phyloP scores from a whole-genome alignment of 1,284 basidiomycete genomes.

The Ustilago tritici region DNA sequence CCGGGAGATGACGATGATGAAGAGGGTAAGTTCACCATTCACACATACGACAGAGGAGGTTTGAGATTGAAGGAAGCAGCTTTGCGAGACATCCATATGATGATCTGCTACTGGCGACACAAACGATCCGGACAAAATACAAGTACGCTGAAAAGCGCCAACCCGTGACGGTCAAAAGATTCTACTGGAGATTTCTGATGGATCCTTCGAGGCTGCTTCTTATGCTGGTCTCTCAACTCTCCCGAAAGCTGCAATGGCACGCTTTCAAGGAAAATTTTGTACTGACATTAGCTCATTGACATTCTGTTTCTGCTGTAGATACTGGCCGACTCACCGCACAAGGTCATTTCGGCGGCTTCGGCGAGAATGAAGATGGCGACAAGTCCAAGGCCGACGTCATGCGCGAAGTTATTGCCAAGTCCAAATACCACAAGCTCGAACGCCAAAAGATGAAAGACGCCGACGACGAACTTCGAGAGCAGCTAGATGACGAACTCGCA shows the following conservation, averaged over 20 bases:
- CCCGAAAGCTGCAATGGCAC: not conserved
- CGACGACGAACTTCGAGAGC: slow-evolving; percentile 86
- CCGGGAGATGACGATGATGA: slow-evolving; percentile 61
- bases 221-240: not conserved
- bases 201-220: slow-evolving; percentile 6
- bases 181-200: slow-evolving; percentile 70
- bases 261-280: not conserved
- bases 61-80: not conserved
- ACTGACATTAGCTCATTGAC: slow-evolving; percentile 11
- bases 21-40: slow-evolving; percentile 44
- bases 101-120: slow-evolving; percentile 60
- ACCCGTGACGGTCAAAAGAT: slow-evolving; percentile 61
- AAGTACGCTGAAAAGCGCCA: slow-evolving; percentile 56
- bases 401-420: slow-evolving; percentile 97
- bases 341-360: slow-evolving; percentile 83
- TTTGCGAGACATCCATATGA: slow-evolving; percentile 32
- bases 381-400: slow-evolving; percentile 90
- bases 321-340: slow-evolving; percentile 41
- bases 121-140: slow-evolving; percentile 57
- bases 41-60: not conserved
- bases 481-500: slow-evolving; percentile 89
- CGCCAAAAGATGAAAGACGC: slow-evolving; percentile 88
- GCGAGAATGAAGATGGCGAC: slow-evolving; percentile 74
- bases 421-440: slow-evolving; percentile 81
- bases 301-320: slow-evolving; percentile 16